Evolutionary conservation across 2,329 filamentous ascomycete genomes (phyloP), one percentile per base, ranked within the genome.

Genomic region (Cytospora piceae): DNA sequence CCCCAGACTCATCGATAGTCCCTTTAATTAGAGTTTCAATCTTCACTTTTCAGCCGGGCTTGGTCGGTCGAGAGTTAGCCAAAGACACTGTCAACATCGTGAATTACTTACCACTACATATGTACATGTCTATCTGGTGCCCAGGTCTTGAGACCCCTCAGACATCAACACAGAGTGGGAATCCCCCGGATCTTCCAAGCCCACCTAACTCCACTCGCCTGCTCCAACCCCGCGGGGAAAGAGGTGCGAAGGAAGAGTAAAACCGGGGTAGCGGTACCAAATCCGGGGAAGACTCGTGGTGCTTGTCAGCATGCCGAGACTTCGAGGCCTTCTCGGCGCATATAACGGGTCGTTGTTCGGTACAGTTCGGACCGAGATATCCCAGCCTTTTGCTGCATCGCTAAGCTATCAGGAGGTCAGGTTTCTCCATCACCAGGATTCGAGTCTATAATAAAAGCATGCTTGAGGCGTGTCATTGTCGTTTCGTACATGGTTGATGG

Each of bases 311-410:
- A 49, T n/a, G 42, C 42, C 42, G 42, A n/a, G n/a, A 11, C 42
- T 22, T 11, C 14, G 42, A 49, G 42, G 9, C 17, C 20, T 22
- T 49, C 42, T 49, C 42, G 20, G n/a, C 42, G n/a, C 42, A 22
- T 11, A 22, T 22, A 2, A 39, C 3, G n/a, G 4, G 20, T 49
- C 1, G 42, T 49, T 57, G 15, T 34, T 37, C 68, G 68, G 68
- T 59, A 34, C 58, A 63, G 56, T 62, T 68, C 55, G 64, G 66
- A 27, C 64, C 68, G 68, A 69, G 62, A 32, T 64, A 11, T 37
- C 8, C 64, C 61, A 61, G 27, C 39, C 27, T 57, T 29, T 29
- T 53, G 29, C 60, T 37, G 29, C 46, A 22, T 29, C 34, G 61
- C 49, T 51, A 29, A 53, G 31, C 11, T 39, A 39, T 60, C 61